Conservation (phyloP, 352 stramenopile genomes). For the Globisporangium camurandrum region DNA sequence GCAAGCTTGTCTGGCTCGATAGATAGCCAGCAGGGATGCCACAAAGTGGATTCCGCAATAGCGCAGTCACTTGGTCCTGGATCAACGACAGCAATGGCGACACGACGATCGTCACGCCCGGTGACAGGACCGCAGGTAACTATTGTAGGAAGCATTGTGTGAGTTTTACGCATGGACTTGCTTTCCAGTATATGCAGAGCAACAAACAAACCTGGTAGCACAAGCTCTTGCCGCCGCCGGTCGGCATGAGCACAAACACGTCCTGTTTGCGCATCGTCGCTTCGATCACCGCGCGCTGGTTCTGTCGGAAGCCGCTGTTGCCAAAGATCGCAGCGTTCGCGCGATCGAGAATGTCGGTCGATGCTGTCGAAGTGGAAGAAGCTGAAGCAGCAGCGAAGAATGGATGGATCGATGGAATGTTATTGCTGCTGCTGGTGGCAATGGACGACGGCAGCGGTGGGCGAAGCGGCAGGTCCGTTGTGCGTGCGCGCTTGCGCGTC, state of each 20-base stretch:
- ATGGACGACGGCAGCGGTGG: not conserved
- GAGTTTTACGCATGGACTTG: not conserved
- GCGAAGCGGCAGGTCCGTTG: not conserved
- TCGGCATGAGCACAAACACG: constrained; percentile 94
- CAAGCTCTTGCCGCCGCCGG: constrained; percentile 87
- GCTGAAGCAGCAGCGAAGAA: constrained; percentile 1
- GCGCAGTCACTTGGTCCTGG: constrained; percentile 87
- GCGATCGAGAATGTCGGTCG: constrained; percentile 29
- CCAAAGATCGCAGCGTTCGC: constrained; percentile 66
- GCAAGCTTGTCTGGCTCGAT: constrained; percentile 67
- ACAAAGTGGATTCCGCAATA: constrained; percentile 54
- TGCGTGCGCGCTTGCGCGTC: constrained; percentile 2
- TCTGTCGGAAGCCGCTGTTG: constrained; percentile 81
- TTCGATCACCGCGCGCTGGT: constrained; percentile 91
- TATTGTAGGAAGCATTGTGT: too few relatives aligned
- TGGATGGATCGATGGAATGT: not conserved
- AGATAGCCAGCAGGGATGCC: constrained; percentile 67
- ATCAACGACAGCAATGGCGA: constrained; percentile 93
- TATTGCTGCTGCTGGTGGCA: not conserved
- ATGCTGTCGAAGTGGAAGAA: not conserved
- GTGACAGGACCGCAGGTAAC: constrained; percentile 51
- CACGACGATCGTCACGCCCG: constrained; percentile 89
- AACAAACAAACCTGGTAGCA: constrained; percentile 81
- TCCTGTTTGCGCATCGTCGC: constrained; percentile 86
- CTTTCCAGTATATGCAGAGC: constrained; percentile 3